Evolutionary conservation across 257 asterid genomes (phyloP).

Genomic region (Solanum bulbocastanum): DNA sequence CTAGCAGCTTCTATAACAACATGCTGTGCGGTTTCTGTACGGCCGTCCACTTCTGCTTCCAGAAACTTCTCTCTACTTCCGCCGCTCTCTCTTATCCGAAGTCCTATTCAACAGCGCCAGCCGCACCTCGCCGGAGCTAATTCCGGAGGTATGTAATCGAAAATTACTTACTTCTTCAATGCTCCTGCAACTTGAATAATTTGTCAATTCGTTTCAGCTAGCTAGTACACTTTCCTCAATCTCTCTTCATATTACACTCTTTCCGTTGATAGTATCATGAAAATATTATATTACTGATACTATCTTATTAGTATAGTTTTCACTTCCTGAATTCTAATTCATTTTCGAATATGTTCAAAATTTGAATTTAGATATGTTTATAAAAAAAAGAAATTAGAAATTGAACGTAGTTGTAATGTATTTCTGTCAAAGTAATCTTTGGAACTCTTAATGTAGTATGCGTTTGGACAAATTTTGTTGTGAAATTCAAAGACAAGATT

Average conservation of each 20-base stretch:
- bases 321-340: neutral
- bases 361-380: neutral
- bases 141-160: neutral
- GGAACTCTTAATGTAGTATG: neutral
- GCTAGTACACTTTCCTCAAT: neutral
- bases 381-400: neutral
- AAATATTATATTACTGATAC: neutral
- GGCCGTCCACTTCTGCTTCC: slow-evolving; percentile 16
- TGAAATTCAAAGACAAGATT: neutral
- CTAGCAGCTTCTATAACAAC: slow-evolving; percentile 11
- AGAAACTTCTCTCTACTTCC: slow-evolving; percentile 18
- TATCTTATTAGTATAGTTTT: neutral
- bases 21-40: slow-evolving; percentile 14
- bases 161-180: neutral
- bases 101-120: neutral
- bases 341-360: neutral
- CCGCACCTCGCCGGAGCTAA: neutral
- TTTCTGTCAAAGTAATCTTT: neutral
- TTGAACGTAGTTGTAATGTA: neutral
- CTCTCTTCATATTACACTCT: neutral
- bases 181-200: neutral
- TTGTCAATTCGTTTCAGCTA: neutral
- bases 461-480: neutral
- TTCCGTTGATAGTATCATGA: neutral
- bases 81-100: slow-evolving; percentile 2